These are phyloP conservation scores for Rauvolfia tetraphylla DNA, from an alignment of 257 asterid species.

Conservation along the genomic window DNA sequence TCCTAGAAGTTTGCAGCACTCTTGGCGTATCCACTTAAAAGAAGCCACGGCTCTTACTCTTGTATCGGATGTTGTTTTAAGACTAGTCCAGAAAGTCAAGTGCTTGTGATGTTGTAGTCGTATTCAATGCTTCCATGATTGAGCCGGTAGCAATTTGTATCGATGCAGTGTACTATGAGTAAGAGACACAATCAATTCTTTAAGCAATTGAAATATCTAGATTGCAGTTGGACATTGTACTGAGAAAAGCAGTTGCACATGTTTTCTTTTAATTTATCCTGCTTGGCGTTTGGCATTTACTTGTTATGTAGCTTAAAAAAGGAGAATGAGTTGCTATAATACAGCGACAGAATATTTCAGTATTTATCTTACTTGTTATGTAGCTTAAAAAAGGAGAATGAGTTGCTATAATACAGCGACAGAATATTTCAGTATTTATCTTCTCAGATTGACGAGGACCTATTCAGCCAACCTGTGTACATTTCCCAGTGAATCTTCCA, in stretches of 20 bases:
- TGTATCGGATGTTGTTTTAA: background rate
- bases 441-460: background rate
- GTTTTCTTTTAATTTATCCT: background rate
- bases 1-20: background rate
- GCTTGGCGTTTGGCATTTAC: background rate
- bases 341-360: too few species aligned
- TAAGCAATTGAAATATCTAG: background rate
- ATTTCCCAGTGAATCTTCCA: too few species aligned
- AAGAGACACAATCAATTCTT: conserved; percentile 2
- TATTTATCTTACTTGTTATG: too few species aligned
- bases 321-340: too few species aligned
- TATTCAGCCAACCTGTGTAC: too few species aligned
- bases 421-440: too few species aligned
- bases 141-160: conserved; percentile 13
- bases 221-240: background rate
- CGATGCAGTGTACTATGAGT: background rate
- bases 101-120: conserved; percentile 15
- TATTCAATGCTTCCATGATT: conserved; percentile 9
- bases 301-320: too few species aligned
- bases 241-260: background rate
- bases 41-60: background rate
- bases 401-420: too few species aligned
- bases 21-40: background rate
- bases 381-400: too few species aligned
- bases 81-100: background rate